Evolutionary conservation across 345 rosid species (phyloP).

Genomic region (Citrus trifoliata): DNA sequence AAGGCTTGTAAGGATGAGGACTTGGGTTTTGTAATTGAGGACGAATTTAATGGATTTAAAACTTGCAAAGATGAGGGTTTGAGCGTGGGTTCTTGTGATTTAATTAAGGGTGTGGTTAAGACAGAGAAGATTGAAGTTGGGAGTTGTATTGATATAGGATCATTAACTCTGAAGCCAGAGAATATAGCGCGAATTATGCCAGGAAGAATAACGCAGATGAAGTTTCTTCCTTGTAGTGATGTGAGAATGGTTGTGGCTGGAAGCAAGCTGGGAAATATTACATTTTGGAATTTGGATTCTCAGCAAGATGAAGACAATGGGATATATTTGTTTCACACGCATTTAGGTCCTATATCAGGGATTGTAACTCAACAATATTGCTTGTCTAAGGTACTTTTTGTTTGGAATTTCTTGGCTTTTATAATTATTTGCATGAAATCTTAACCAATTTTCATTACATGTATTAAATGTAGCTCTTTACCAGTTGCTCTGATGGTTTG

Average conservation of each 20-base stretch:
- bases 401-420: neutral
- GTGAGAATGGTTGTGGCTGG: conserved; percentile 71
- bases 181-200: conserved; percentile 68
- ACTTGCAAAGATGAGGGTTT: conserved; percentile 2
- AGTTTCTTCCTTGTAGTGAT: conserved; percentile 54
- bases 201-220: conserved; percentile 50
- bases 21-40: neutral
- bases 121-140: conserved; percentile 16
- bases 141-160: conserved; percentile 32
- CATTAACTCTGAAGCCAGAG: conserved; percentile 45
- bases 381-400: conserved; percentile 52
- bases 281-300: conserved; percentile 71
- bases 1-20: neutral
- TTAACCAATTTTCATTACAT: neutral
- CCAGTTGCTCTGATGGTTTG: conserved; percentile 63
- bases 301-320: conserved; percentile 41
- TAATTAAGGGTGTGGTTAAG: conserved; percentile 14
- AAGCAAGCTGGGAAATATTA: conserved; percentile 57
- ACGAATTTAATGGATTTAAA: neutral
- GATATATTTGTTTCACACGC: conserved; percentile 53
- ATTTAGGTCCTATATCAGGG: conserved; percentile 58
- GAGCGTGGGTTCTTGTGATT: neutral
- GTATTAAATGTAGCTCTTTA: conserved; percentile 45
- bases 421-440: no score
- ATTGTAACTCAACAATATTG: conserved; percentile 53